Conservation (phyloP, 2,329 filamentous ascomycete species). For the Blumeria hordei region DNA sequence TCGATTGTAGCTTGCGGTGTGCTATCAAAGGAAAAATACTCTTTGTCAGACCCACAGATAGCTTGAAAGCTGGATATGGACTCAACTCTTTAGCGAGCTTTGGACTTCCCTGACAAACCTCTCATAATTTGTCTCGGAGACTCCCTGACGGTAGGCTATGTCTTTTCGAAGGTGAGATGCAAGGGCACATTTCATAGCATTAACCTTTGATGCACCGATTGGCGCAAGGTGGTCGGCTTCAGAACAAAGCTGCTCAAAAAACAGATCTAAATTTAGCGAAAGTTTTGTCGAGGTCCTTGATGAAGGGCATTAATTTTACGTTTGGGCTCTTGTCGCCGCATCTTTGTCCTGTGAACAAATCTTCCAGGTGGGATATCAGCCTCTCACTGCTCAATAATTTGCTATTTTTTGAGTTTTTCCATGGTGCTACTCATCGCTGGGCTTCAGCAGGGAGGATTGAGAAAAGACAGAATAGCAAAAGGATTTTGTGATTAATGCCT, state of each 20-base stretch:
- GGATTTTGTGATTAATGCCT: neutral
- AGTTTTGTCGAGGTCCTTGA: neutral
- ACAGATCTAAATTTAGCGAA: neutral
- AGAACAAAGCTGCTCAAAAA: neutral
- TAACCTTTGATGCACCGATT: neutral
- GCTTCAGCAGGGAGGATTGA: neutral
- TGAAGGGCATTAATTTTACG: neutral
- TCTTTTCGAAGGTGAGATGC: neutral
- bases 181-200: neutral
- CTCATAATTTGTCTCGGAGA: neutral
- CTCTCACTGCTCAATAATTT: neutral
- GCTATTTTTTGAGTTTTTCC: neutral
- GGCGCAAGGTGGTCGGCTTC: neutral
- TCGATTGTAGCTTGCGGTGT: neutral
- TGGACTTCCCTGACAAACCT: neutral
- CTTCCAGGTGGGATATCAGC: neutral
- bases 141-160: neutral
- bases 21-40: neutral
- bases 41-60: neutral
- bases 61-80: neutral
- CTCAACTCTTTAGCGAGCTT: neutral
- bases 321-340: neutral
- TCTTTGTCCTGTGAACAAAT: neutral
- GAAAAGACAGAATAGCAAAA: neutral
- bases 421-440: neutral